Base-by-base conservation (phyloP, 2,329 filamentous ascomycete species). In the Fusarium xyrophilum region DNA sequence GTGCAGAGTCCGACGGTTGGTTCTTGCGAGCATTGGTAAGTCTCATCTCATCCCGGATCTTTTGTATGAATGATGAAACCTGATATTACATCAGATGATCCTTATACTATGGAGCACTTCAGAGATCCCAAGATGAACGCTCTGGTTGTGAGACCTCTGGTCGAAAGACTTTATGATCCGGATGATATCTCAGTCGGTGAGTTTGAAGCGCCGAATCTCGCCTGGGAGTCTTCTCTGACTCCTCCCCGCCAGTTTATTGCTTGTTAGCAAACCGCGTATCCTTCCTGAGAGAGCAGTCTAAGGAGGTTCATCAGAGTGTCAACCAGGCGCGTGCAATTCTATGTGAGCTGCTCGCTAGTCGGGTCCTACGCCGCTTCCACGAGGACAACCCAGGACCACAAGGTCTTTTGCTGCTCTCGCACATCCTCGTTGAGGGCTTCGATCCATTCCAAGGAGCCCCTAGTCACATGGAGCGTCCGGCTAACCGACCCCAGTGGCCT, bases 371-470 rank as follows among this genome's bases (percentile, higher is more conserved):
- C 36, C 86, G 87, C 19, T 90, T 90, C 70, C 86, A 91, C 68
- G 90, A 92, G 76, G 87, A 91, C 65, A 85, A 89, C 62, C 82
- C 85, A 3, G 89, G 88, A 15, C 83, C 85, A 1, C 79, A 85
- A 40, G 90, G 90, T 3, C 82, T 92, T 3, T 79, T 92, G 1
- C 79, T 89, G 4, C 82, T 92, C 8, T 86, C 90, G 11, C 89
- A 90, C 65, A 87, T 92, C 27, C 83, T 92, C 3, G 89, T 92
- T 3, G 88, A 89, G 8, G 88, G 88, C 2, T 92, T 92, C 66
- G 89, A 91, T 70, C 89, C 90, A 2, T 92, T 92, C 65, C 88
- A 92, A 71, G 88, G 89, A 51, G 89, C 89, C 0, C 89, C 90
- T 0, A 76, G 82, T 2, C 83, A 88, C 30, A 83, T 91, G 27